These are phyloP conservation scores for Paulinella micropora DNA, from an alignment of 78 protist genomes.

Conservation along the genomic window DNA sequence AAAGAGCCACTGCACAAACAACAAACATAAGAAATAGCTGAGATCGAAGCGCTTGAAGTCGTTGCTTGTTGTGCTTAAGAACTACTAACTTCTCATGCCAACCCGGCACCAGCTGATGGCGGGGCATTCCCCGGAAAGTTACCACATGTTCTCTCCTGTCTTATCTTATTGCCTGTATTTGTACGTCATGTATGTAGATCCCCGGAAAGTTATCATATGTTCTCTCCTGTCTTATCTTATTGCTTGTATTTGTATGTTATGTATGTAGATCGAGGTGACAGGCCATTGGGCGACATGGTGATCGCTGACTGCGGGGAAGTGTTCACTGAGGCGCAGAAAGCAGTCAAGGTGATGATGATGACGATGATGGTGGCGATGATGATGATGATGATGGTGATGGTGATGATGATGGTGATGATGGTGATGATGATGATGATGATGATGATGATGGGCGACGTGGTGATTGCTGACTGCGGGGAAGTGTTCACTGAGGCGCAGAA, in stretches of 20 bases:
- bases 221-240: background rate
- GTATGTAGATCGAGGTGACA: background rate
- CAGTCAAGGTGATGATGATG: background rate
- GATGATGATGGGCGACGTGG: no score
- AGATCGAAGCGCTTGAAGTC: no score
- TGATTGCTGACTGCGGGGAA: no score
- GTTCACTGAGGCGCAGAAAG: background rate
- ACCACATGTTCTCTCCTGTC: background rate
- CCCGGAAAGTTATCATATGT: no score
- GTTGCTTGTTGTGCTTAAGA: no score
- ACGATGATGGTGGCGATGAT: background rate
- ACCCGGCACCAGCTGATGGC: no score
- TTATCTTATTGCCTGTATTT: background rate
- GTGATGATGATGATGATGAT: background rate
- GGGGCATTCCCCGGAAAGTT: no score
- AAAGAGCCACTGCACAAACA: no score
- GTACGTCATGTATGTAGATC: no score
- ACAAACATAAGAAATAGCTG: no score
- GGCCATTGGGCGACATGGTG: background rate
- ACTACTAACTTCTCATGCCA: no score
- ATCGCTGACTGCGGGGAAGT: background rate
- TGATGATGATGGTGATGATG: constrained; percentile 1
- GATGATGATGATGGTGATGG: constrained; percentile 14
- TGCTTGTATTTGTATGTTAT: background rate
- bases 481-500: no score